Evolutionary conservation across 192 early-diverging fungal genomes (phyloP), one percentile per base, ranked within the genome.

Genomic region (Borealophlyctis nickersoniae): DNA sequence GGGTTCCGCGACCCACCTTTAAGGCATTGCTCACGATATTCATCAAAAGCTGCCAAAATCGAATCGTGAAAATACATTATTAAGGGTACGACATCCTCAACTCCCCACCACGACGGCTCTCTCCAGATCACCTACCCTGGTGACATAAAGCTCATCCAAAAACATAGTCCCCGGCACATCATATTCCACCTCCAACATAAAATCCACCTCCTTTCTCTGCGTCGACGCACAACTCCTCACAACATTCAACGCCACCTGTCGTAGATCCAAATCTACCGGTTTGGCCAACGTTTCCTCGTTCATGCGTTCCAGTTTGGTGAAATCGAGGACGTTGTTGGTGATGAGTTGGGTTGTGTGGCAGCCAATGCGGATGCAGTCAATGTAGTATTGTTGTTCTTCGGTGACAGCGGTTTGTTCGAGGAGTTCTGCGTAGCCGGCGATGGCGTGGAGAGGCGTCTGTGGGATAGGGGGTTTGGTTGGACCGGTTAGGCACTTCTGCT

Each of bases 291-390:
- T 53, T 54, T 53, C 60, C 3, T 14, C 31, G 49, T 62, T 62
- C 2, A 11, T 49, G 29, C 60, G 60, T 29, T 62, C 60, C n/a
- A 62, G 60, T 28, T 62, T 62, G 7, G 60, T 52, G 30, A 62
- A 62, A 51, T 62, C 60, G 48, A 62, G 60, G 13, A 62, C 60
- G 31, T 62, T 62, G 0, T 22, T 62, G n/a, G 60, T 62, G 30
- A 62, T 62, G 16, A 62, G 49, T 51, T 62, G 60, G 48, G 52
- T 62, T 22, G 60, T 62, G 9, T 62, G 45, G 31, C 60, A 62
- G 13, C 60, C 60, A 2, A 1, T 62, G 26, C 52, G 49, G 45
- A 62, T 62, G 24, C 22, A 16, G 22, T 62, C 60, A 23, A 62
- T 23, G 31, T 55, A 62, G 4, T 1, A 22, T 24, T 19, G 45